A percentile compares a stretch with the other conserved stretches of the same genome.
These are phyloP conservation scores for Solanum appendiculatum DNA, from an alignment of 257 asterid species.

Conservation along the genomic window DNA sequence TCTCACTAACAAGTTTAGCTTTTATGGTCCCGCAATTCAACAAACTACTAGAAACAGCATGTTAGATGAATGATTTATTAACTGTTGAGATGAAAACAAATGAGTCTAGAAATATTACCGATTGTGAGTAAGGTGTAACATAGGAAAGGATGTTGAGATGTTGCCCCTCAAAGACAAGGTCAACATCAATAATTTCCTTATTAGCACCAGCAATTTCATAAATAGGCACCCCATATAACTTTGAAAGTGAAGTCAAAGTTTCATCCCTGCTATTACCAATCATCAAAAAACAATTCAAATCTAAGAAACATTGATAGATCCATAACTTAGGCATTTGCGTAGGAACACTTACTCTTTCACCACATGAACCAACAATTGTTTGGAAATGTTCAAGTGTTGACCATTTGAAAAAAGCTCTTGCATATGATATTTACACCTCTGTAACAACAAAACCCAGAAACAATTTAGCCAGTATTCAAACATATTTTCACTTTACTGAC, in stretches of 20 bases:
- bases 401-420: conserved; percentile 35
- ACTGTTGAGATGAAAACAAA: not conserved
- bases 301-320: not conserved
- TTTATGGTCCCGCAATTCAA: not conserved
- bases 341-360: conserved; percentile 36
- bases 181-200: conserved; percentile 26
- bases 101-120: not conserved
- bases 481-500: not conserved
- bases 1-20: too few species aligned
- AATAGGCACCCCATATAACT: conserved; percentile 32
- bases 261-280: conserved; percentile 33
- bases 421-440: conserved; percentile 39
- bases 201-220: conserved; percentile 38
- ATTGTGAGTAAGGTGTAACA: not conserved
- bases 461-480: not conserved
- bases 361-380: conserved; percentile 36
- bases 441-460: conserved; percentile 2
- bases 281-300: not conserved
- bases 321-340: not conserved
- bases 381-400: conserved; percentile 6
- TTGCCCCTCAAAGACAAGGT: conserved; percentile 23
- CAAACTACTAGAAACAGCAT: not conserved
- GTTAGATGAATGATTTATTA: not conserved
- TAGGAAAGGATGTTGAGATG: conserved; percentile 10
- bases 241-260: conserved; percentile 33